Evolutionary conservation across 345 rosid genomes (phyloP), one percentile per base, ranked within the genome.

Genomic region (Camelina neglecta): DNA sequence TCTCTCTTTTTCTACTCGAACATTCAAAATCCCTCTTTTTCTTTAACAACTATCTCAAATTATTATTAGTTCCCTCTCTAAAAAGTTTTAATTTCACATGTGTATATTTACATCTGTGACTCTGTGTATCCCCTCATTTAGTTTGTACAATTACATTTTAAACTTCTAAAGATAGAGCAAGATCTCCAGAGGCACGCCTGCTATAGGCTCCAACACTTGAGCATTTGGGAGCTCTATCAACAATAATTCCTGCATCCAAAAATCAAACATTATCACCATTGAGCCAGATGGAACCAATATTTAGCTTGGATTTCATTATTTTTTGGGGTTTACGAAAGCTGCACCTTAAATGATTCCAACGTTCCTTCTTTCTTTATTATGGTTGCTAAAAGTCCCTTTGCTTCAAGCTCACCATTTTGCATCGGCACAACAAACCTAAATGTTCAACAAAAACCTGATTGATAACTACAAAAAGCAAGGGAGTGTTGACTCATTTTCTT

Each of bases 401-500:
- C 65, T 56, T 91, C 96, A 41, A 91, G 97, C 69, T 93, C 98
- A 50, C 97, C 98, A 69, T 93, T 90, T 80, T 80, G 91, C 97
- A 93, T 87, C 0, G 96, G 92, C 71, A 91, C 93, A 66, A 93
- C 68, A 76, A 69, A 90, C 90, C 98, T 90, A 67, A 38, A 44
- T 56, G 44, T 81, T 60, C 69, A 77, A 60, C 16, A 38, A 20
- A 33, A 23, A 1, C 21, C 33, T 16, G 13, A 62, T 23, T 29
- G 11, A 69, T 7, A 18, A 4, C 49, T 6, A 71, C 41, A 31
- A 12, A 75, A 42, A 15, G 60, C 69, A 80, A 47, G 51, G n/a
- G n/a, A 8, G 2, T 18, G 20, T 69, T 61, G 8, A 50, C 45
- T 58, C 60, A 56, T 24, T 74, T 59, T 36, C 50, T 20, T 49